Evolutionary conservation across 805 yeast genomes (phyloP), one percentile per base, ranked within the genome.

Genomic region (Teunomyces lycoperdinae): DNA sequence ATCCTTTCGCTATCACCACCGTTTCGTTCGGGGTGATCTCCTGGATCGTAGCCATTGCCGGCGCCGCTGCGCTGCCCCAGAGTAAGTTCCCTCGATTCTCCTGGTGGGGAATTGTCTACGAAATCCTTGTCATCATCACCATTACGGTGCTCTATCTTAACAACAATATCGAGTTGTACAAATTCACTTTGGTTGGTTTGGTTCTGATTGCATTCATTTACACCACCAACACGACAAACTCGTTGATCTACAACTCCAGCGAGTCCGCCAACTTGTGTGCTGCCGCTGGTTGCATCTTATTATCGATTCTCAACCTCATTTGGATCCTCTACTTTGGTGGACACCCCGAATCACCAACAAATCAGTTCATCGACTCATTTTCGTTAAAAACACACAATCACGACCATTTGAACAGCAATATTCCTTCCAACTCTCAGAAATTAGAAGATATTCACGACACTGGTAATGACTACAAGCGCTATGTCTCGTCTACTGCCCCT

Each of bases 91-190:
- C 97, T 1, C 80, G 81, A 54, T 87, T 92, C 67, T 81, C 94
- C 3, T 92, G 99, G 99, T 94, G 99, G 99, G 96, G 96, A 1
- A 66, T 94, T 5, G 91, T 87, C 2, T 94, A 81, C 61, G 84
- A 92, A 67, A 71, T 90, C 16, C 52, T 88, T 28, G 55, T 89
- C 36, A 75, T 87, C 16, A 56, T 81, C 4, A 63, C 74, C 16
- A 74, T 79, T 50, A 75, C 77, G 36, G 57, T 74, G 47, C 71
- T 81, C 53, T 89, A 79, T 67, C 76, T 64, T 61, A 82, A 63
- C 58, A 84, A 86, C 66, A 68, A 81, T 39, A 73, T 89, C 50
- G 89, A 87, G 61, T 74, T 80, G 50, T 89, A 94, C 70, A 79
- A 85, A 57, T 67, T 73, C 51, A 75, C 81, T 34, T 62, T 83